Percentiles rank a stretch among this genome's conserved stretches.
These are phyloP conservation scores for Nepenthes alata DNA, from an alignment of 179 eudicot species.

Conservation along the genomic window DNA sequence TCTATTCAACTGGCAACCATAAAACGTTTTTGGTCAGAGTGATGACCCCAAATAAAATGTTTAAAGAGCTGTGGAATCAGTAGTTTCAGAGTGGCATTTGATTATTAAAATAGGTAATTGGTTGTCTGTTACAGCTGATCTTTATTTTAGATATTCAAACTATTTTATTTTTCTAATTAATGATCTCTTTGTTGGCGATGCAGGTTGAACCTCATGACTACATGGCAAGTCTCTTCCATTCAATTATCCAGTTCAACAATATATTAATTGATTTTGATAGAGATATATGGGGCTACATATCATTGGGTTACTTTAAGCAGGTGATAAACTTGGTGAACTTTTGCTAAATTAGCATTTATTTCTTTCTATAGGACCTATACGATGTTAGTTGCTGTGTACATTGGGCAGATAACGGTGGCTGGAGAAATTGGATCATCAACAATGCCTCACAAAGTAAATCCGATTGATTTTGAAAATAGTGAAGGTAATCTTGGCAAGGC, in stretches of 20 bases:
- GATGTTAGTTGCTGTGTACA: constrained; percentile 3
- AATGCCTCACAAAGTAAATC: constrained; percentile 98
- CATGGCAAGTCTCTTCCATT: constrained; percentile 83
- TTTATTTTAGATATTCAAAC: background rate
- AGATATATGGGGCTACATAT: constrained; percentile 90
- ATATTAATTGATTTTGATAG: constrained; percentile 74
- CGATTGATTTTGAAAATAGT: constrained; percentile 94
- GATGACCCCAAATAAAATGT: background rate
- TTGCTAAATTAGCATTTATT: background rate
- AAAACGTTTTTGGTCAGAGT: too few species aligned
- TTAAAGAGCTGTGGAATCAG: background rate
- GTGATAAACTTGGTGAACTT: constrained; percentile 17
- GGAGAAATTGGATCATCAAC: constrained; percentile 98
- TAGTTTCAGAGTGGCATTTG: background rate
- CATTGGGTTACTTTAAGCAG: constrained; percentile 88
- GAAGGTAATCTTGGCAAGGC: constrained; percentile 96
- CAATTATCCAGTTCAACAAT: constrained; percentile 66
- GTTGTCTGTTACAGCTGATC: background rate
- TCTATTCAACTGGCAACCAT: too few species aligned
- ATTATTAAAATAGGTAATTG: background rate
- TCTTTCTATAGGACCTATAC: constrained; percentile 1
- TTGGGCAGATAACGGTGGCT: constrained; percentile 62
- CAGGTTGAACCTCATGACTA: constrained; percentile 98
- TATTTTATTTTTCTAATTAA: too few species aligned
- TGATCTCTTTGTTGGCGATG: constrained; percentile 6